These are phyloP conservation scores for Myxozyma geophila DNA, from an alignment of 805 yeast species.

Conservation along the genomic window DNA sequence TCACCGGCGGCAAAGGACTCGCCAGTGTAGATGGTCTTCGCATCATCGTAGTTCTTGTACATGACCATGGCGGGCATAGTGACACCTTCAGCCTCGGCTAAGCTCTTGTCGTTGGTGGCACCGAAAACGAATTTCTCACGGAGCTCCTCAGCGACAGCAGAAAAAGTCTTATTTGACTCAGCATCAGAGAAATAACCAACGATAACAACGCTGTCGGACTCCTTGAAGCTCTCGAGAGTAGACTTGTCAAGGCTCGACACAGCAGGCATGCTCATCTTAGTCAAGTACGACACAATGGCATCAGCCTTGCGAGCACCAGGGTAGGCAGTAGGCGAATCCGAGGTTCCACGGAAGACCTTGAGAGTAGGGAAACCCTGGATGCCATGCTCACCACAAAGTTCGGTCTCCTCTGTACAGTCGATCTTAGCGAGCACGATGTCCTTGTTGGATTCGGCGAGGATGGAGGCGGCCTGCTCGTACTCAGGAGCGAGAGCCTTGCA, in stretches of 20 bases:
- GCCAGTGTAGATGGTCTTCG: conserved; percentile 41
- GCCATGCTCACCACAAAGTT: conserved; percentile 67
- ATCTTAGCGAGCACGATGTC: conserved; percentile 77
- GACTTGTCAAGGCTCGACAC: conserved; percentile 57
- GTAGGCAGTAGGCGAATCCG: conserved; percentile 62
- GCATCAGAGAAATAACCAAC: conserved; percentile 61
- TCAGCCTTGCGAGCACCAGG: conserved; percentile 83
- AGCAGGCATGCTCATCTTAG: conserved; percentile 80
- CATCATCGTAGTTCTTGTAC: conserved; percentile 45
- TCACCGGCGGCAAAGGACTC: conserved; percentile 44
- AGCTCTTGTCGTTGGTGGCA: conserved; percentile 49
- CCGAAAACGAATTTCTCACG: conserved; percentile 71
- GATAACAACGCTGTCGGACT: conserved; percentile 48
- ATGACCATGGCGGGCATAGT: conserved; percentile 55
- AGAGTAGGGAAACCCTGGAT: conserved; percentile 85
- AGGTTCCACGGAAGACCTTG: conserved; percentile 67
- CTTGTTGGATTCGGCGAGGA: conserved; percentile 61
- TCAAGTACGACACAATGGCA: conserved; percentile 77
- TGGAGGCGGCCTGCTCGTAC: conserved; percentile 71
- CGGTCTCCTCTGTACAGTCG: conserved; percentile 80
- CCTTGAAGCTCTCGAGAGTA: conserved; percentile 56
- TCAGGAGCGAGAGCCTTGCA: conserved; percentile 87
- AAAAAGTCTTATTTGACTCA: conserved; percentile 61
- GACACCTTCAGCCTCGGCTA: conserved; percentile 50
- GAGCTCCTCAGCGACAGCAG: conserved; percentile 61